phyloP scores from a whole-genome alignment of 2,329 filamentous ascomycete species.

The Colletotrichum truncatum region DNA sequence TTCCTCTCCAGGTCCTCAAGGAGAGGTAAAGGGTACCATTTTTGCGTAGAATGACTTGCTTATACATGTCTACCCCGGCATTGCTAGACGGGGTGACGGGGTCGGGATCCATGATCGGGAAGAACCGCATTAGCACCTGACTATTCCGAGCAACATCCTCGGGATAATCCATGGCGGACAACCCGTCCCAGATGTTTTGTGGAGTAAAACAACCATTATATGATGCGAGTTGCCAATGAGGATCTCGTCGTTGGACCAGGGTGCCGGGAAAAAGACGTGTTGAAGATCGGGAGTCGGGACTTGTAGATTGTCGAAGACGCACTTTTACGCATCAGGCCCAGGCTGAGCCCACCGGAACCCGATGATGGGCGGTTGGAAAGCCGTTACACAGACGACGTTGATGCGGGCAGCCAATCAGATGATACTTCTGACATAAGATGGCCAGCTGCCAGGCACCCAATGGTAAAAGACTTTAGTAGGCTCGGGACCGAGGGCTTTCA shows the following conservation, averaged over 20 bases:
- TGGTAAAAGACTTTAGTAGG: not conserved
- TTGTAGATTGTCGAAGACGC: slow-evolving; percentile 26
- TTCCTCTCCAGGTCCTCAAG: not conserved
- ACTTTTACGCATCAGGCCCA: slow-evolving; percentile 25
- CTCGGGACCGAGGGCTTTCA: not conserved
- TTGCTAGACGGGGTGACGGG: slow-evolving; percentile 26
- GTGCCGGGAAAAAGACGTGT: slow-evolving; percentile 22
- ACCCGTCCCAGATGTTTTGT: slow-evolving; percentile 13
- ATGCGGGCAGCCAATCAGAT: slow-evolving; percentile 21
- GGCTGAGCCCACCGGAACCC: slow-evolving; percentile 11
- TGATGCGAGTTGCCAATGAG: slow-evolving; percentile 22
- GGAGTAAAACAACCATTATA: slow-evolving; percentile 10
- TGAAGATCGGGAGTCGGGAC: slow-evolving; percentile 25
- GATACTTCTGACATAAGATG: not conserved
- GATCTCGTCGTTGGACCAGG: slow-evolving; percentile 18
- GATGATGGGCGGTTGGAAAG: slow-evolving; percentile 6
- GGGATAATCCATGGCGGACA: slow-evolving; percentile 28
- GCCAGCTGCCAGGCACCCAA: not conserved
- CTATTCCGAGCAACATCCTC: slow-evolving; percentile 29
- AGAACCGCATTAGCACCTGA: slow-evolving; percentile 30
- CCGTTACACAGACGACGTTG: not conserved
- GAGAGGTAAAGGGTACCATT: slow-evolving; percentile 1
- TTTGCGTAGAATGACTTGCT: slow-evolving; percentile 13
- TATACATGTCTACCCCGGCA: slow-evolving; percentile 25
- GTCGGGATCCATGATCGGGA: slow-evolving; percentile 31